These are phyloP conservation scores for Cercospora berteroae DNA, from an alignment of 2,329 filamentous ascomycete species.

Conservation along the genomic window DNA sequence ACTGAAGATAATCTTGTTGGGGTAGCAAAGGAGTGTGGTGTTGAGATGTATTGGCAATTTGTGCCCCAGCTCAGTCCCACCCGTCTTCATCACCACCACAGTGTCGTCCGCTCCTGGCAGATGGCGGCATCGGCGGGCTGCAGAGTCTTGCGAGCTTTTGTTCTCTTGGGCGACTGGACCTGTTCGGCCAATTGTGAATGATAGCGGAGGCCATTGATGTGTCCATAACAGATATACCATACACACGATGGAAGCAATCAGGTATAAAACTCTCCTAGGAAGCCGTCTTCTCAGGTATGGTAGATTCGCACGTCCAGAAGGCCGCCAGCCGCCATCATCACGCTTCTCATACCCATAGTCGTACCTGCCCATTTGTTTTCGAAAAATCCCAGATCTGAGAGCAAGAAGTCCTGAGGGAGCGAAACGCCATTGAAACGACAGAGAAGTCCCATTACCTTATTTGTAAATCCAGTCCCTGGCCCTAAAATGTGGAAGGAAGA, in stretches of 20 bases:
- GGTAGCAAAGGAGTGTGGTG: conserved; percentile 39
- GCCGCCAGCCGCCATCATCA: neutral
- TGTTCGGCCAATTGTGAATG: neutral
- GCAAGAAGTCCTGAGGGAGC: neutral
- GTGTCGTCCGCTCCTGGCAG: conserved; percentile 46
- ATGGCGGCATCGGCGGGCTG: conserved; percentile 17
- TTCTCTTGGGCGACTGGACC: neutral
- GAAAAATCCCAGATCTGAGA: neutral
- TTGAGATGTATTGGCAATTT: conserved; percentile 37
- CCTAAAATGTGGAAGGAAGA: neutral
- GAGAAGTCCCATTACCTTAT: neutral
- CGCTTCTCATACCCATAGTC: neutral
- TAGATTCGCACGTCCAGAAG: neutral
- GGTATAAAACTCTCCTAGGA: neutral
- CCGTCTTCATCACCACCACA: conserved; percentile 51
- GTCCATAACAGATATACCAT: neutral
- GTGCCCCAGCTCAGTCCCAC: conserved; percentile 36
- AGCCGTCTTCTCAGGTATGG: neutral
- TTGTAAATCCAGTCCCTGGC: neutral
- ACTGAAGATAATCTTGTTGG: conserved; percentile 39
- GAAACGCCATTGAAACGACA: neutral
- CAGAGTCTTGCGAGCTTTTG: neutral
- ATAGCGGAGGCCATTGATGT: neutral
- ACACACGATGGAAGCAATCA: neutral
- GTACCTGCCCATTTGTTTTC: neutral